A percentile compares a stretch with the other conserved stretches of the same genome.
Evolutionary conservation across 73 alveolate species (phyloP).

Genomic region (Paramecium biaurelia): DNA sequence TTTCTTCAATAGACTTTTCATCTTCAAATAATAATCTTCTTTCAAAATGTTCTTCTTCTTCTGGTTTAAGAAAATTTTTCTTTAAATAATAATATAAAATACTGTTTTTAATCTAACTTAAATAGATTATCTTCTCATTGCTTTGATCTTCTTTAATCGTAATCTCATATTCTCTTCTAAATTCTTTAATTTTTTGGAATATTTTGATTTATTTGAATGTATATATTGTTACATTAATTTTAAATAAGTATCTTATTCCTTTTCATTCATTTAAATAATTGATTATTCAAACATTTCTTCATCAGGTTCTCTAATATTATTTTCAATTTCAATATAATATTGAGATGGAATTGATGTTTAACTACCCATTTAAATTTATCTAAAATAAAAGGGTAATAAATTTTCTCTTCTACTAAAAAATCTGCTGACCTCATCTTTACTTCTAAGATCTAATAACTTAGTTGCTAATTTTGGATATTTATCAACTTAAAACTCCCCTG

Average conservation of each 20-base stretch:
- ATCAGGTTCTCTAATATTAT: background rate
- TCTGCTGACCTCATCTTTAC: background rate
- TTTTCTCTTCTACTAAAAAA: constrained; percentile 26
- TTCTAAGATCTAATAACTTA: background rate
- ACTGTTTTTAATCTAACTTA: background rate
- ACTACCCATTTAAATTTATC: background rate
- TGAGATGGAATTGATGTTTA: background rate
- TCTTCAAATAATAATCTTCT: constrained; percentile 4
- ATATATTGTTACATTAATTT: background rate
- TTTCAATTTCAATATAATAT: background rate
- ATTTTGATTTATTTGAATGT: constrained; percentile 26
- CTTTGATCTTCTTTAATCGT: background rate
- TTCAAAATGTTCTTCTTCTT: constrained; percentile 15
- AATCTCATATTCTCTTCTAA: constrained; percentile 30
- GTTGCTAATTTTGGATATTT: constrained; percentile 47
- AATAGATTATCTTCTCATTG: background rate
- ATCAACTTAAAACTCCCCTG: background rate
- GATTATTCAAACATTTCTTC: constrained; percentile 18
- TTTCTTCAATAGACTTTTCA: constrained; percentile 23
- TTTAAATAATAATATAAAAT: background rate
- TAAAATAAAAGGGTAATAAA: background rate
- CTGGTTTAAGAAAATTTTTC: background rate
- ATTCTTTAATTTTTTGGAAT: background rate
- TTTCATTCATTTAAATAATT: constrained; percentile 27
- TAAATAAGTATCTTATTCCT: constrained; percentile 13